These are phyloP conservation scores for Pogostemon cablin DNA, from an alignment of 257 asterid species.

Conservation along the genomic window DNA sequence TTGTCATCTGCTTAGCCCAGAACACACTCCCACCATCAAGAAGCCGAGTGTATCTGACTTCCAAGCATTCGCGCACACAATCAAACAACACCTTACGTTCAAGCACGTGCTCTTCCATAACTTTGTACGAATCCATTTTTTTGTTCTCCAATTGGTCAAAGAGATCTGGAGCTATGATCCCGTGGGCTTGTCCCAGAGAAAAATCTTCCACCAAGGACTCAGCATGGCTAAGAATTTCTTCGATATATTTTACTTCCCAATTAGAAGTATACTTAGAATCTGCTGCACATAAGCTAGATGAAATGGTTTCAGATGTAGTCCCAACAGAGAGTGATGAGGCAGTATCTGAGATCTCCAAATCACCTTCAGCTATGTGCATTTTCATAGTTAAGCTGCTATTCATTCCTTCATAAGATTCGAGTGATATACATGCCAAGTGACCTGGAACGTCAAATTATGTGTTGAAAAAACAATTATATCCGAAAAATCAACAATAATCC, in stretches of 20 bases:
- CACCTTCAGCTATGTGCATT: constrained; percentile 47
- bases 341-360: constrained; percentile 68
- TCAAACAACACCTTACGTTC: constrained; percentile 71
- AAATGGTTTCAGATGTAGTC: constrained; percentile 44
- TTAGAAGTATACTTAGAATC: constrained; percentile 47
- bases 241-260: constrained; percentile 70
- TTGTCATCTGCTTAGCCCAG: constrained; percentile 61
- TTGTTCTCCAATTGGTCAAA: constrained; percentile 66
- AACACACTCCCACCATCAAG: constrained; percentile 48
- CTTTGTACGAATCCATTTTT: constrained; percentile 42
- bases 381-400: constrained; percentile 52
- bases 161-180: constrained; percentile 53
- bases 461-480: no score
- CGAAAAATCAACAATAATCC: no score
- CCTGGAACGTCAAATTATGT: constrained; percentile 44
- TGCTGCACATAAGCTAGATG: constrained; percentile 37
- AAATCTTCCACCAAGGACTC: constrained; percentile 60
- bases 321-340: constrained; percentile 69
- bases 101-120: constrained; percentile 49
- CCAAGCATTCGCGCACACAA: constrained; percentile 65
- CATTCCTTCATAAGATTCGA: constrained; percentile 51
- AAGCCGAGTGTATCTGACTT: constrained; percentile 43
- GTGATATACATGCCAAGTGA: constrained; percentile 39
- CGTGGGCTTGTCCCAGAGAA: constrained; percentile 61
- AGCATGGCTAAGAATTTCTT: constrained; percentile 46